Conservation (phyloP, 2,329 filamentous ascomycete species). For the Phialocephala subalpina region DNA sequence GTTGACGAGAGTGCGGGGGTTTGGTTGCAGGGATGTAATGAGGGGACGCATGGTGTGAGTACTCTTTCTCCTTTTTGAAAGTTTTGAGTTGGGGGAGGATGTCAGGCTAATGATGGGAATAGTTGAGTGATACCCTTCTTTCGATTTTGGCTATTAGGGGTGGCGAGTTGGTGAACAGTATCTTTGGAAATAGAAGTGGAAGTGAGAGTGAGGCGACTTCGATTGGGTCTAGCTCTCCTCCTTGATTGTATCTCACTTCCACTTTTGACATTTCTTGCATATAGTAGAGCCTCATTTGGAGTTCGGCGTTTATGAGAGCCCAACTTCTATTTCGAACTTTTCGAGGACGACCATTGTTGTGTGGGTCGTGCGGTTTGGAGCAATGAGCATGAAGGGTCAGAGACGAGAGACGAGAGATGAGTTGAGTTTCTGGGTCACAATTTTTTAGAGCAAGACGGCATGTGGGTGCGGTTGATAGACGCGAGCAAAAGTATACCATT, state of each 20-base stretch:
- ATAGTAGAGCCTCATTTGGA: not conserved
- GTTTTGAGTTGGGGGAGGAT: not conserved
- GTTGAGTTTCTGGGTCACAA: not conserved
- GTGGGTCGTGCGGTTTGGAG: too few species aligned
- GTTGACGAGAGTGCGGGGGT: slow-evolving; percentile 78
- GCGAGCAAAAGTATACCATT: slow-evolving; percentile 2
- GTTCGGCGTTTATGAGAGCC: slow-evolving; percentile 1
- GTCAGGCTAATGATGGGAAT: slow-evolving; percentile 21
- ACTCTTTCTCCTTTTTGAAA: not conserved
- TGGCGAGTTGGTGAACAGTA: slow-evolving; percentile 79
- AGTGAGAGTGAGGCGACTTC: not conserved
- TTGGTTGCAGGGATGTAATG: slow-evolving; percentile 94
- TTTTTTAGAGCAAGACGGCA: not conserved
- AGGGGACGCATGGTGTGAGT: slow-evolving; percentile 90
- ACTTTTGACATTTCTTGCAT: not conserved
- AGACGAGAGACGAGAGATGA: not conserved
- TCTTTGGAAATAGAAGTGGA: slow-evolving; percentile 60
- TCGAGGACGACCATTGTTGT: too few species aligned
- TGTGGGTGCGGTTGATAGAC: not conserved
- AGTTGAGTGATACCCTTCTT: slow-evolving; percentile 83
- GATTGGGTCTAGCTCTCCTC: not conserved
- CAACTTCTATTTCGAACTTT: too few species aligned
- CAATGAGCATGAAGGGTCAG: too few species aligned
- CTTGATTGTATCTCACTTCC: not conserved
- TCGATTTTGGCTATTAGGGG: slow-evolving; percentile 80